A percentile compares a stretch with the other conserved stretches of the same genome.
These are phyloP conservation scores for Tagetes patula DNA, from an alignment of 129 eudicot genomes.

Conservation along the genomic window DNA sequence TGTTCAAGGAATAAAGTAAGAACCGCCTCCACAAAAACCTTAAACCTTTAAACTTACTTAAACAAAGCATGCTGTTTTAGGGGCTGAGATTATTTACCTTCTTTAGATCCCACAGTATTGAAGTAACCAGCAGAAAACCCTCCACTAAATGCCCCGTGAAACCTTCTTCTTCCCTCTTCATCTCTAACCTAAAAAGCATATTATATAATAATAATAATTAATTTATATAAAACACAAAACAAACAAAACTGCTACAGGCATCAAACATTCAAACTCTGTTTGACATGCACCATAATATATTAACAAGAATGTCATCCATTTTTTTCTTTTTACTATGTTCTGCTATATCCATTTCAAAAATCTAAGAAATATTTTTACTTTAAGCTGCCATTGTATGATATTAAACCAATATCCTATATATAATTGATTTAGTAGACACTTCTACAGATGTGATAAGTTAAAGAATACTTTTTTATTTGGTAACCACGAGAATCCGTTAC, in stretches of 20 bases:
- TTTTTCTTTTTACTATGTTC: conserved; percentile 5
- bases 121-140: conserved; percentile 95
- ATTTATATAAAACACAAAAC: conserved; percentile 5
- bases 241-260: not conserved
- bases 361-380: too few species aligned
- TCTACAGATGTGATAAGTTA: not conserved
- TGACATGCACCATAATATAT: not conserved
- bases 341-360: conserved; percentile 5
- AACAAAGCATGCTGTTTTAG: conserved; percentile 6
- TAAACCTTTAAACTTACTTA: conserved; percentile 12
- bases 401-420: too few species aligned
- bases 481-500: too few species aligned
- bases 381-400: too few species aligned
- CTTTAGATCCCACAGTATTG: conserved; percentile 96
- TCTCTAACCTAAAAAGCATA: conserved; percentile 68
- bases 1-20: conserved; percentile 11
- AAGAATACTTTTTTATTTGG: too few species aligned
- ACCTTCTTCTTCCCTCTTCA: conserved; percentile 97
- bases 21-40: conserved; percentile 21
- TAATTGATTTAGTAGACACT: too few species aligned
- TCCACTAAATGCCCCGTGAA: conserved; percentile 98
- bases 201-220: conserved; percentile 5
- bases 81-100: conserved; percentile 46
- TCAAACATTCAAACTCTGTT: conserved; percentile 3
- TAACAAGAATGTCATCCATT: not conserved